Evolutionary conservation across 305 asterid genomes (phyloP), one percentile per base, ranked within the genome.

Genomic region (Nicotiana rustica): DNA sequence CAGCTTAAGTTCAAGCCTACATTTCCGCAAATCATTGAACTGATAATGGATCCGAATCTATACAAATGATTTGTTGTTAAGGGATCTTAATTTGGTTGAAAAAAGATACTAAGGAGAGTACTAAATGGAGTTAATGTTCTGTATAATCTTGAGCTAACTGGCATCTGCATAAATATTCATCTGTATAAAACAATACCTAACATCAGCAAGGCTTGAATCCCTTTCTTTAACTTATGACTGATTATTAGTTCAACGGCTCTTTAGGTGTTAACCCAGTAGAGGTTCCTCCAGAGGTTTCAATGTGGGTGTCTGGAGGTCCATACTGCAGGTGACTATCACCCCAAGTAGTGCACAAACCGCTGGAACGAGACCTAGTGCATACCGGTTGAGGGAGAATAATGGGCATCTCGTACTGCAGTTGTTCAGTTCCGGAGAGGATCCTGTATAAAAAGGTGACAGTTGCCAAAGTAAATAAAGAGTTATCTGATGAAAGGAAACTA

Each of bases 311-410:
- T 87, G 89, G 60, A 94, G 85, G 78, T 91, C 83, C 95, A 94
- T 91, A 83, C 84, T 85, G 71, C 88, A 92, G 65, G 97, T 92
- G 67, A 91, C 92, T 19, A 89, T 60, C 60, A 91, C 91, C 33
- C 98, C 98, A 21, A 83, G 19, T 36, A 91, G 86, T 8, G 97
- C 91, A 83, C 94, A 91, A 1, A 88, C 19, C 10, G 95, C 91
- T 19, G 98, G 98, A 82, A 92, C 88, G 6, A 94, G 89, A 21
- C 98, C 98, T 25, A 92, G 76, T 17, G 95, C 97, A 62, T 78
- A 88, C 86, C 96, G 88, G 21, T 91, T 90, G 13, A 89, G 81
- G 3, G 95, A 90, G 31, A 94, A 82, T 60, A 80, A 25, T 69
- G 80, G 31, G 83, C 68, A 76, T 1, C 84, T 57, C 4, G 82